phyloP scores from a whole-genome alignment of 176 grass and related monocot genomes.

The bread wheat (Triticum aestivum) region DNA sequence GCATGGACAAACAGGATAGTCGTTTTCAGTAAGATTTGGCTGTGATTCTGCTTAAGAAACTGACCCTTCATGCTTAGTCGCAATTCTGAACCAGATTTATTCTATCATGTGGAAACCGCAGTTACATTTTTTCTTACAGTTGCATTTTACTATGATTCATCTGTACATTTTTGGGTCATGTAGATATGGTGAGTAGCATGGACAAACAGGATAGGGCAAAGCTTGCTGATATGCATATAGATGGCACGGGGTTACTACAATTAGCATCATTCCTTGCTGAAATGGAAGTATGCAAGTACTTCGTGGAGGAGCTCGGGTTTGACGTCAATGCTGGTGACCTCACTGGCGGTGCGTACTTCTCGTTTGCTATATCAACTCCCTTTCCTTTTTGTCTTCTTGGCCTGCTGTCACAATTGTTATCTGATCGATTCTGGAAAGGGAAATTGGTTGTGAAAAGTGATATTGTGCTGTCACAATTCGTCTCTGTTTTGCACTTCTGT shows the following conservation, averaged over 20 bases:
- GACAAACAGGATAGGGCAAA: neutral
- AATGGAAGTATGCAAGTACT: conserved; percentile 12
- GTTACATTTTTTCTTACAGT: neutral
- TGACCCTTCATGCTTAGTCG: neutral
- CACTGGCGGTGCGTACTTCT: neutral
- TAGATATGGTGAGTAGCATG: neutral
- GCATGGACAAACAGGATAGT: neutral
- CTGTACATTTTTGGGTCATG: neutral
- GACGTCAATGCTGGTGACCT: conserved; percentile 4
- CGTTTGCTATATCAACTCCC: neutral
- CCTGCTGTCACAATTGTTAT: neutral
- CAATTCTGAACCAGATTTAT: neutral
- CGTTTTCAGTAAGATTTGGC: neutral
- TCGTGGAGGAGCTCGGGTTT: conserved; percentile 33
- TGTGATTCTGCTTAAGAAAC: neutral
- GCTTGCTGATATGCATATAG: neutral
- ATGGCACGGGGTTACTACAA: neutral
- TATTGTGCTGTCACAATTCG: neutral
- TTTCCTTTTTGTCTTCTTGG: neutral
- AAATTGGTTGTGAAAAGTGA: neutral
- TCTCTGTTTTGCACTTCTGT: neutral
- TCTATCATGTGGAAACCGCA: neutral
- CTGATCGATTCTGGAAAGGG: neutral
- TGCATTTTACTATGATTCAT: neutral
- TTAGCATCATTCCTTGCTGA: neutral